Evolutionary conservation across 140 eudicot genomes (phyloP), one percentile per base, ranked within the genome.

Genomic region (Artemisia princeps): DNA sequence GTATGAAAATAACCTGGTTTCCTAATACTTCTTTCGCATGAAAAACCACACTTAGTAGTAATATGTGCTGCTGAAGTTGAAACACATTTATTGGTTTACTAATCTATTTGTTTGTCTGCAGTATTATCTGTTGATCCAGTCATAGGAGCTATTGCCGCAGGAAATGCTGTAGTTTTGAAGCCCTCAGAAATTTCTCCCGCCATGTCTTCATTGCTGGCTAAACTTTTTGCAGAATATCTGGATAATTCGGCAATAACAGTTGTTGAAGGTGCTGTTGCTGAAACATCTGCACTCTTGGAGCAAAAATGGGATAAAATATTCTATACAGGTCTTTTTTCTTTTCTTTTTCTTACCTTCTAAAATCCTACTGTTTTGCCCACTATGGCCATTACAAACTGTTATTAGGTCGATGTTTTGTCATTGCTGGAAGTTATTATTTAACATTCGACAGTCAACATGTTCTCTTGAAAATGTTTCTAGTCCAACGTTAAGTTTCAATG

Each of bases 111-210:
- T 49, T 42, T 13, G 9, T 46, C 52, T 15, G 2, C 82, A 92
- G 99, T 84, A 72, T 77, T 92, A 55, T 85, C 95, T 5, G 82
- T 86, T 67, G 96, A 88, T 74, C 99, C 99, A 40, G 86, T 92
- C 24, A 80, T 92, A 75, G 99, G 95, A 84, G 99, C 99, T 64
- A 88, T 92, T 67, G 92, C 99, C 15, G 99, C 99, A 54, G 99
- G 99, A 3, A 92, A 92, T 78, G 84, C 95, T 50, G 94, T 92
- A 70, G 94, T 86, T 51, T 44, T 92, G 67, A 92, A 92, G 78
- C 96, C 96, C 68, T 92, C 99, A 22, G 99, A 92, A 76, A 33
- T 88, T 40, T 77, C 99, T 81, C 89, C 95, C 4, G 95, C 96
- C 64, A 83, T 84, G 66, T 92, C 99, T 50, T 69, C 94, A n/a